A percentile compares a stretch with the other conserved stretches of the same genome.
Evolutionary conservation across 75 land plant species (phyloP).

Genomic region (Cunninghamia lanceolata): DNA sequence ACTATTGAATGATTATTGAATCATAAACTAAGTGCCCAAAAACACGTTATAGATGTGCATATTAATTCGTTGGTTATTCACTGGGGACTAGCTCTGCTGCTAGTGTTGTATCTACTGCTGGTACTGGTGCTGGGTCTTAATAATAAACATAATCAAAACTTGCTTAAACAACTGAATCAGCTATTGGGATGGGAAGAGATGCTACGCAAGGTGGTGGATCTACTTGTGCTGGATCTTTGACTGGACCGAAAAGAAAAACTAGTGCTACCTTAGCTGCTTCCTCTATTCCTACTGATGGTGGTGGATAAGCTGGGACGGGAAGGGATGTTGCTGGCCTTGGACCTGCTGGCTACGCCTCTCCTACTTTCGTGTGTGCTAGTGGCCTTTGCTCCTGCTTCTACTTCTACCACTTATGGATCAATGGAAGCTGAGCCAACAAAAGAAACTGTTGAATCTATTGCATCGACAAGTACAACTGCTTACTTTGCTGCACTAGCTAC

Average conservation of each 20-base stretch:
- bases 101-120: not conserved
- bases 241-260: no score
- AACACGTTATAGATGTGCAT: not conserved
- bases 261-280: not conserved
- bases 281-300: not conserved
- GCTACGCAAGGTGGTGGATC: not conserved
- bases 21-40: no score
- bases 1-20: no score
- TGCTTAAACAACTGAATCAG: not conserved
- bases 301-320: not conserved
- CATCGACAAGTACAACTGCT: no score
- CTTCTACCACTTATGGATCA: conserved; percentile 6
- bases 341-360: no score
- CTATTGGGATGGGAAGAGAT: not conserved
- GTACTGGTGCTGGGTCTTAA: not conserved
- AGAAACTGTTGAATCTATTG: not conserved
- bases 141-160: not conserved
- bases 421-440: not conserved
- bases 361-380: no score
- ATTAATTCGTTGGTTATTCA: not conserved
- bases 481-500: no score
- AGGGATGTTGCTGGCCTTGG: no score
- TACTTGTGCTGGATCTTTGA: not conserved
- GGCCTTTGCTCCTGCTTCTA: not conserved
- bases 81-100: not conserved